Evolutionary conservation across 306 rosid genomes (phyloP).

Genomic region (Ormosia semicastrata): DNA sequence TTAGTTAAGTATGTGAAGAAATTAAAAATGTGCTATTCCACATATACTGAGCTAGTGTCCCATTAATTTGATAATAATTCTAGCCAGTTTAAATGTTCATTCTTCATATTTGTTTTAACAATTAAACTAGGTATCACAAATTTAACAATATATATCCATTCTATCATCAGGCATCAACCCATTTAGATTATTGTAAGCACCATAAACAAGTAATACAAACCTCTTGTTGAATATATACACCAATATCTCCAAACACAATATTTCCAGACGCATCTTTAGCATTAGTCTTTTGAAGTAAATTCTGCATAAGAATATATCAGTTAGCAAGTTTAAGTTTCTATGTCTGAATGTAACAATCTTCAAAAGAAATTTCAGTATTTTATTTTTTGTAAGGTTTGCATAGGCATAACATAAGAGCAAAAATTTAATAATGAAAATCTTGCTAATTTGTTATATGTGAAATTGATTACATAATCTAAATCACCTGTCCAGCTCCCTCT

Average conservation of each 20-base stretch:
- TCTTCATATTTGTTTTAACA: not conserved
- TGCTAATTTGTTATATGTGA: not conserved
- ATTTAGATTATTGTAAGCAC: not conserved
- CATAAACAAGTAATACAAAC: conserved; percentile 46
- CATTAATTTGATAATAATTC: not conserved
- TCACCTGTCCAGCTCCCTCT: conserved; percentile 99
- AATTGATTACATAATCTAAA: conserved; percentile 13
- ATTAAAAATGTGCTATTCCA: conserved; percentile 1
- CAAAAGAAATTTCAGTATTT: not conserved
- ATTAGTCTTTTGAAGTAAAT: conserved; percentile 80
- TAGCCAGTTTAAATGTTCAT: not conserved
- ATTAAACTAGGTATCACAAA: not conserved
- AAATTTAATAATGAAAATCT: not conserved
- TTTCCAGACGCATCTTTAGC: conserved; percentile 97
- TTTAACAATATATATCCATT: conserved; percentile 10
- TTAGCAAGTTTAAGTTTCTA: conserved; percentile 18
- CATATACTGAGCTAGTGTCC: not conserved
- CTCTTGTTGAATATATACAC: conserved; percentile 94
- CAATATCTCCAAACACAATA: conserved; percentile 78
- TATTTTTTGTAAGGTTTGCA: not conserved
- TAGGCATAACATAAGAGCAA: not conserved
- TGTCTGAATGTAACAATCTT: not conserved
- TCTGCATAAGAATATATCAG: conserved; percentile 55
- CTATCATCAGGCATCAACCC: not conserved
- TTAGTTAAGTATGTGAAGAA: not conserved